A percentile compares a stretch with the other conserved stretches of the same genome.
phyloP scores from a whole-genome alignment of 139 green algal species.

The Chlamydomonas asymmetrica region DNA sequence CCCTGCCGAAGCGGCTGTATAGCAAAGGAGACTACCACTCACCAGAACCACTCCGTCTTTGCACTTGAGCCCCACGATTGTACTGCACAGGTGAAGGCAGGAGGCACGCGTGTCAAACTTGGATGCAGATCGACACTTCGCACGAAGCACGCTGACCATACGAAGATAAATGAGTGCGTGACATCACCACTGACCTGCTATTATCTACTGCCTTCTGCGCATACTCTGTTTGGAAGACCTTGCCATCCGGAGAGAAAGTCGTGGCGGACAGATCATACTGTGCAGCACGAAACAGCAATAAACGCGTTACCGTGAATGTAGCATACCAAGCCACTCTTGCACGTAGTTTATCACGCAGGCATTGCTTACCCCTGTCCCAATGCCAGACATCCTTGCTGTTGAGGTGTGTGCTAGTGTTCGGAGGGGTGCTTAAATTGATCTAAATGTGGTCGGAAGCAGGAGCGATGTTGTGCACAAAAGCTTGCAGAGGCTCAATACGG shows the following conservation, averaged over 20 bases:
- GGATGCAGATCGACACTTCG: not conserved
- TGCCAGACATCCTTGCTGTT: conserved; percentile 67
- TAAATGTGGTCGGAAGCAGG: too few species aligned
- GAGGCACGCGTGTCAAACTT: not conserved
- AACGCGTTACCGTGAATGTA: not conserved
- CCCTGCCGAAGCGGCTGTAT: too few species aligned
- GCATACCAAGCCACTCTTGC: not conserved
- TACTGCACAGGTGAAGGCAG: conserved; percentile 66
- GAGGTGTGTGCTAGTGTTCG: too few species aligned
- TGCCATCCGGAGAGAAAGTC: conserved; percentile 96
- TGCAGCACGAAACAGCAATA: conserved; percentile 2
- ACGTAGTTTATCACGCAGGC: not conserved
- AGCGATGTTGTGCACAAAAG: too few species aligned
- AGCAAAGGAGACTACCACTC: conserved; percentile 25
- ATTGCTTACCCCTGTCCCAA: conserved; percentile 76
- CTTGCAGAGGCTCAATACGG: too few species aligned
- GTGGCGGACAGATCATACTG: conserved; percentile 97
- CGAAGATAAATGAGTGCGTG: not conserved
- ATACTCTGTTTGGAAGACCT: conserved; percentile 98
- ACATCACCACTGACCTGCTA: conserved; percentile 73
- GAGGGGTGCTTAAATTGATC: too few species aligned
- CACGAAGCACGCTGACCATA: not conserved
- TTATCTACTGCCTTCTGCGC: conserved; percentile 98
- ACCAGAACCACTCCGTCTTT: conserved; percentile 98
- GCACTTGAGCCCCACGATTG: conserved; percentile 88